A percentile compares a stretch with the other conserved stretches of the same genome.
Conservation (phyloP, 2,329 filamentous ascomycete species). For the Aspergillus fischeri region DNA sequence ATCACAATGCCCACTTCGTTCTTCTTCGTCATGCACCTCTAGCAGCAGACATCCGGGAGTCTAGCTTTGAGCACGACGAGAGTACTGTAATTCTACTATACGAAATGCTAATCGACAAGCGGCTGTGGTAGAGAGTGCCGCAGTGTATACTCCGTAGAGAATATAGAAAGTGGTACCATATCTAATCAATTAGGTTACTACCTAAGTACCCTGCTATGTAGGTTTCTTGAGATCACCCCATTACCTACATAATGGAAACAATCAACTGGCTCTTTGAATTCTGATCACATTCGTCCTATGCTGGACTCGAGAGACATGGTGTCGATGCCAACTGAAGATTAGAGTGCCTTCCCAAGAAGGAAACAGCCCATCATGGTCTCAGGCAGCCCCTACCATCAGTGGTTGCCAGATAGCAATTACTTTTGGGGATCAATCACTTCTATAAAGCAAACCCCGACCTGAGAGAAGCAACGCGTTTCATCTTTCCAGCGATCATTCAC, state of each 20-base stretch:
- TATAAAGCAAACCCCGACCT: neutral
- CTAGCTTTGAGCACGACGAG: neutral
- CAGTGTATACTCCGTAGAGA: neutral
- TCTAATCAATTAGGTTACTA: too few relatives aligned
- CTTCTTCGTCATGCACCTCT: neutral
- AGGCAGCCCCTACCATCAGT: neutral
- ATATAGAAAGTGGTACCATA: neutral
- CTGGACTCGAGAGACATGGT: neutral
- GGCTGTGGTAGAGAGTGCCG: too few relatives aligned
- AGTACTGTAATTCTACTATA: neutral
- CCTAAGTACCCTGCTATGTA: neutral
- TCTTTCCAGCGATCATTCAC: neutral
- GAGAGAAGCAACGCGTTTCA: neutral
- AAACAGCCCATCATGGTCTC: neutral
- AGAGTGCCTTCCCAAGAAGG: neutral
- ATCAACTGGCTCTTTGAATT: neutral
- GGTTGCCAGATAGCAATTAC: neutral
- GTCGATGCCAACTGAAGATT: too few relatives aligned
- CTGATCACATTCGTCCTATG: neutral
- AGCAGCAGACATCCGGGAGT: neutral
- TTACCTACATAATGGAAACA: neutral
- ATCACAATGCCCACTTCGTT: neutral
- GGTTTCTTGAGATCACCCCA: neutral
- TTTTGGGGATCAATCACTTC: neutral
- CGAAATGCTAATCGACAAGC: neutral